Evolutionary conservation across 2,329 filamentous ascomycete species (phyloP), one percentile per base, ranked within the genome.

Genomic region (Nemania serpens): DNA sequence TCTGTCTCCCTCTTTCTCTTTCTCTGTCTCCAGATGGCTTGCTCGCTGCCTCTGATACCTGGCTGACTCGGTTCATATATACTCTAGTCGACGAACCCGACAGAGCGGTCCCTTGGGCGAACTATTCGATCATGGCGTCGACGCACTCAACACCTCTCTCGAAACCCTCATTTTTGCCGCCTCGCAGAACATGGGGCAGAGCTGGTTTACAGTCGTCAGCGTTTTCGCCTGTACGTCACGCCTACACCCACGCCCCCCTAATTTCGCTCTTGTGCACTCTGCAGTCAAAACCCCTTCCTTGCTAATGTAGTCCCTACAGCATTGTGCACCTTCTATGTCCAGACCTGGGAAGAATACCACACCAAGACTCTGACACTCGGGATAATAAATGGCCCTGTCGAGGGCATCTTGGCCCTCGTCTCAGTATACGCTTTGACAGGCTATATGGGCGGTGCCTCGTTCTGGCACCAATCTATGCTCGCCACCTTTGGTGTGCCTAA

Each of bases 331-430:
- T 99, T 99, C 77, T 98, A 98, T 76, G 90, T 98, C 43, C 95
- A 98, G 76, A 98, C 95, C 36, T 99, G 95, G 95, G 95, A 99
- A 73, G 95, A 98, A 76, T 99, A 98, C 78, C 94, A 98, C 79
- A 99, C 95, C 53, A 93, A 97, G 76, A 95, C 93, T 2, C 85
- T 99, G 49, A 97, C 93, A 1, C 85, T 99, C 5, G 95, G 95
- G 61, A 80, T 98, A 64, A 84, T 99, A 67, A 97, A 94, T 66
- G 95, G 95, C 0, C 95, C 95, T 3, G 95, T 99, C 39, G 95
- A 99, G 78, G 95, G 95, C 53, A 89, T 99, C 58, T 78, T 98
- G 48, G 93, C 91, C 42, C 83, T 99, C 18, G 89, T 91, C 70
- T 74, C 84, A 57, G 88, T 99, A 61, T 98, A 95, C 76, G 85